Base-by-base conservation (phyloP, 225 moss, liverwort and hornwort genomes). In the Pleurozium schreberi region DNA sequence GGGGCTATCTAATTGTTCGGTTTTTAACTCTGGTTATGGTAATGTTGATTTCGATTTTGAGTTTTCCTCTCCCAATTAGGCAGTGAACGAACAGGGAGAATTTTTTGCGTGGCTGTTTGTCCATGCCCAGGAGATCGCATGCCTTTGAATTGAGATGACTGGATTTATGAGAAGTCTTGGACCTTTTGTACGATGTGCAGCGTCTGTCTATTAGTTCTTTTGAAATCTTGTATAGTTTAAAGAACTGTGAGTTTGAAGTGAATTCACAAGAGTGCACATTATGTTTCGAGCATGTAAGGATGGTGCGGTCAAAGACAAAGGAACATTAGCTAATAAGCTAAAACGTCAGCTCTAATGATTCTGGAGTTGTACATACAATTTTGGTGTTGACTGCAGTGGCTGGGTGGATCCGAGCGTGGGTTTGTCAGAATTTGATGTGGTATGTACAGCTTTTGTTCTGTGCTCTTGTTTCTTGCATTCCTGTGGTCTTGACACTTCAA, bases 381-480 rank as follows among this genome's bases (percentile, higher is more conserved):
- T 80, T 88, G 83, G 60, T 90, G 89, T 82, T 95, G 88, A 84
- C 85, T 97, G 92, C 97, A 99, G 97, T 96, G 99, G 96, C 88
- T 99, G 99, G 99, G 95, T 99, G 89, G 95, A 97, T 91, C 95
- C 96, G 22, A 90, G 91, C 66, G 92, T 84, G 63, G 97, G 96
- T 84, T 88, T 99, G 85, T 95, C 97, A 79, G 95, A 95, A 87
- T 97, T 99, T 93, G 97, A 96, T 62, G 93, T 95, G 95, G 99
- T 99, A 94, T 63, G 93, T 89, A 84, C 38, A 75, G 63, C 69
- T 62, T n/a, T 52, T 73, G 66, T 80, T 82, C 49, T 86, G n/a
- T 58, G 12, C 79, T 53, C 62, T 88, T 74, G 52, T 40, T 80
- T 70, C 75, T 79, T 85, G 58, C 49, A 42, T 87, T 58, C 50